Percentiles rank a stretch among this genome's conserved stretches.
phyloP scores from a whole-genome alignment of 371 early-diverging fungal genomes.

The Funneliformis caledonium region DNA sequence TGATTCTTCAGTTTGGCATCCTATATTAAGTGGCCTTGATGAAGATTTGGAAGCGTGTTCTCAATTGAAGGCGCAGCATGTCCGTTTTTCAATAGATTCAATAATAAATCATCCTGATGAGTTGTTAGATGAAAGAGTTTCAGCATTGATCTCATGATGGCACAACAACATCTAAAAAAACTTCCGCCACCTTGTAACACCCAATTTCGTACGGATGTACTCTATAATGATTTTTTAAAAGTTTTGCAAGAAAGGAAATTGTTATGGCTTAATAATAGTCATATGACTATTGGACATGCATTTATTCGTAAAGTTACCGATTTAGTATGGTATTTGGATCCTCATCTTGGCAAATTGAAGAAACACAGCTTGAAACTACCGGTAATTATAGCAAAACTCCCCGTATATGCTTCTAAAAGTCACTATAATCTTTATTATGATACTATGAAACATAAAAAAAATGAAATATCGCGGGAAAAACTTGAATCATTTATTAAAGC shows the following conservation, averaged over 20 bases:
- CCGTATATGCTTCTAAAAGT: background rate
- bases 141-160: background rate
- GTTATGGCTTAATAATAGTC: background rate
- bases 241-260: background rate
- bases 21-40: background rate
- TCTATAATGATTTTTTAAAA: conserved; percentile 18
- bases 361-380: background rate
- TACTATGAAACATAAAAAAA: background rate
- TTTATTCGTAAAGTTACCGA: background rate
- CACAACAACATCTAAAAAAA: background rate
- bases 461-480: background rate
- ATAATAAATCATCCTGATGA: background rate
- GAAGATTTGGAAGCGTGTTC: conserved; percentile 6
- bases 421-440: background rate
- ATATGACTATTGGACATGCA: background rate
- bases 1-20: background rate
- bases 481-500: background rate
- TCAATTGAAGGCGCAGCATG: background rate
- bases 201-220: background rate
- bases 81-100: background rate
- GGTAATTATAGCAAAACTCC: background rate
- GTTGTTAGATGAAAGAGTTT: background rate
- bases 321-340: conserved; percentile 3
- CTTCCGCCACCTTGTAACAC: background rate
- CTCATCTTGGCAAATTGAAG: background rate